These are phyloP conservation scores for Fusarium beomiforme DNA, from an alignment of 2,329 filamentous ascomycete species.

Conservation along the genomic window DNA sequence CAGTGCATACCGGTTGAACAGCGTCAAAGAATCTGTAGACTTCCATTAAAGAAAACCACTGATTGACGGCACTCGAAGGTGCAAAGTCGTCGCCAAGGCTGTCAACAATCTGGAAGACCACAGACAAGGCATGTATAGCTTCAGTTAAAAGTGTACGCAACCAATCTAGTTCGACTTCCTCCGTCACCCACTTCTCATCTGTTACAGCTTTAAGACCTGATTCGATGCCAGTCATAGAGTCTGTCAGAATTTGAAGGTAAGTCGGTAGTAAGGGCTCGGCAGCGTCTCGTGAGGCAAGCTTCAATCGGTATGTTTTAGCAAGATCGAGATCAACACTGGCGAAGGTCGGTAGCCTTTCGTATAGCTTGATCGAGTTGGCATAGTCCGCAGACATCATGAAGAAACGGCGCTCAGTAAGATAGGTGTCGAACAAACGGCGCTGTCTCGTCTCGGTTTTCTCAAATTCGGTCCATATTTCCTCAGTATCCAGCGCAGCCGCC, in stretches of 20 bases:
- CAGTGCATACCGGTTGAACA: conserved; percentile 55
- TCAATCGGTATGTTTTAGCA: conserved; percentile 46
- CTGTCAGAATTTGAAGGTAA: conserved; percentile 59
- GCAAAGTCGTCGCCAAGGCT: conserved; percentile 64
- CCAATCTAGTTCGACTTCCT: conserved; percentile 69
- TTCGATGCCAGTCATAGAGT: conserved; percentile 61
- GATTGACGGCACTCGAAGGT: conserved; percentile 66
- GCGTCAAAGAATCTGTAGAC: conserved; percentile 75
- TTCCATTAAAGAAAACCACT: conserved; percentile 81
- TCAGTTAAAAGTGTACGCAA: conserved; percentile 72
- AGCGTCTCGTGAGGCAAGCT: conserved; percentile 46
- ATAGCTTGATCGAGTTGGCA: conserved; percentile 60
- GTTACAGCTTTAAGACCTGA: conserved; percentile 61
- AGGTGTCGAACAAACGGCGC: conserved; percentile 74
- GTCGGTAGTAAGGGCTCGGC: conserved; percentile 58
- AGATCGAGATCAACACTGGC: conserved; percentile 42
- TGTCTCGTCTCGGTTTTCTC: conserved; percentile 70
- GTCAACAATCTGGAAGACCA: conserved; percentile 78
- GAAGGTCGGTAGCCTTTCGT: conserved; percentile 50
- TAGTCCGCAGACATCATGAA: conserved; percentile 73
- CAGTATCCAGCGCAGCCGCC: conserved; percentile 59
- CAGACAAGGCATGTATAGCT: conserved; percentile 76
- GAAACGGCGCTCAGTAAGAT: conserved; percentile 76
- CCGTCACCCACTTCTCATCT: conserved; percentile 60
- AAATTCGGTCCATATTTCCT: conserved; percentile 67